phyloP scores from a whole-genome alignment of 306 rosid genomes.

The Dryas drummondii region DNA sequence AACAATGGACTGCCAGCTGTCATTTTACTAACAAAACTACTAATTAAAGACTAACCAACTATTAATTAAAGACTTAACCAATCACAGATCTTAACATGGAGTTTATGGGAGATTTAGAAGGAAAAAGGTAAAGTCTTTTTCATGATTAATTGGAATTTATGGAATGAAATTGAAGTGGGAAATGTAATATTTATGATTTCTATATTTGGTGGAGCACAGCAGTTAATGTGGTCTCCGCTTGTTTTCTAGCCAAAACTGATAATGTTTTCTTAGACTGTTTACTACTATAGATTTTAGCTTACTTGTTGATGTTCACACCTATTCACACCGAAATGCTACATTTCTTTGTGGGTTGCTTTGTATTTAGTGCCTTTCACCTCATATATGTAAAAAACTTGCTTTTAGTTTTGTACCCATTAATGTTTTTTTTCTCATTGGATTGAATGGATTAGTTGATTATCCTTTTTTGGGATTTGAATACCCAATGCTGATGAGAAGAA shows the following conservation, averaged over 20 bases:
- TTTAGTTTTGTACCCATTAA: neutral
- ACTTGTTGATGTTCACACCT: neutral
- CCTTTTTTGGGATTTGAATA: neutral
- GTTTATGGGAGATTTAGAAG: neutral
- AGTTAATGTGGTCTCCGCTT: neutral
- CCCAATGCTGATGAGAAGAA: constrained; percentile 1
- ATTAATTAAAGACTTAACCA: too few relatives aligned
- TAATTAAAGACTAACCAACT: too few relatives aligned
- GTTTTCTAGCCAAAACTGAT: neutral
- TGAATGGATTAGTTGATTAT: neutral
- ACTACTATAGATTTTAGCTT: neutral
- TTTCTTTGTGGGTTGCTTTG: neutral
- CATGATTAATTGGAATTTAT: neutral
- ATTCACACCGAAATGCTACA: neutral
- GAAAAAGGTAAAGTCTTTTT: neutral
- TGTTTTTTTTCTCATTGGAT: neutral
- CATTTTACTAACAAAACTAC: too few relatives aligned
- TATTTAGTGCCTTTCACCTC: neutral
- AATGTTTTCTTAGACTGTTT: neutral
- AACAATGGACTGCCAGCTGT: too few relatives aligned
- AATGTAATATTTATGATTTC: neutral
- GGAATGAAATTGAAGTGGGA: constrained; percentile 2
- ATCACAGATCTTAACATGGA: too few relatives aligned
- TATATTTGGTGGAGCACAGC: neutral
- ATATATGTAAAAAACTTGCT: neutral